Conservation (phyloP, 1,284 basidiomycete species). For the Boletellus deceptivus region DNA sequence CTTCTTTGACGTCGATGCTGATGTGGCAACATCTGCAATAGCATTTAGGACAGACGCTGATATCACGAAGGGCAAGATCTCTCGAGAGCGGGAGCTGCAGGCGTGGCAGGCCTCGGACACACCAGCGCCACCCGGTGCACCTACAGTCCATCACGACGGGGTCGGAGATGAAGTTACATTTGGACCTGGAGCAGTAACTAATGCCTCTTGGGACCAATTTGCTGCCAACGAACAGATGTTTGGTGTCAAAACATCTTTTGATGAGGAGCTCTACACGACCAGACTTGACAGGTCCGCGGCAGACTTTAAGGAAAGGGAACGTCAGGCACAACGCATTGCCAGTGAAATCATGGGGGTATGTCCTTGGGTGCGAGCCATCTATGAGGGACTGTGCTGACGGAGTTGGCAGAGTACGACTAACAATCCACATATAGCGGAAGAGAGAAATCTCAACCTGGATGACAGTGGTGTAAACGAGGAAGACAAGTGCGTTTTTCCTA, state of each 20-base stretch:
- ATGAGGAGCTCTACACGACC: slow-evolving; percentile 96
- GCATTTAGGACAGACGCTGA: slow-evolving; percentile 90
- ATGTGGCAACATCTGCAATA: slow-evolving; percentile 29
- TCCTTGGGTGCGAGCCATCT: slow-evolving; percentile 16
- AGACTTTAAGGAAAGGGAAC: slow-evolving; percentile 88
- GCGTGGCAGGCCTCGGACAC: slow-evolving; percentile 63
- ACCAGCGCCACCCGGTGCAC: slow-evolving; percentile 19
- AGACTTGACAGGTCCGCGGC: slow-evolving; percentile 83
- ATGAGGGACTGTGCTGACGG: slow-evolving; percentile 2
- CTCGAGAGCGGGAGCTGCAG: slow-evolving; percentile 79
- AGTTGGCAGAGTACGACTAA: slow-evolving; percentile 54
- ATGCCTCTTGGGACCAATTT: slow-evolving; percentile 90
- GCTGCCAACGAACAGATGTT: slow-evolving; percentile 91
- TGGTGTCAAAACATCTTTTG: slow-evolving; percentile 88
- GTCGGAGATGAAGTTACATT: slow-evolving; percentile 68
- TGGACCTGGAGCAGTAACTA: slow-evolving; percentile 46
- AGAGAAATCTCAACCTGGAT: slow-evolving; percentile 70
- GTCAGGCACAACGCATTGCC: slow-evolving; percentile 84
- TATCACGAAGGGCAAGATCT: slow-evolving; percentile 61
- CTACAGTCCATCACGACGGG: slow-evolving; percentile 20
- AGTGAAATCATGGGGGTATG: slow-evolving; percentile 85
- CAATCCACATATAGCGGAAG: slow-evolving; percentile 91
- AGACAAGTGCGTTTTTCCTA: slow-evolving; percentile 68
- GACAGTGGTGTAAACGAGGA: slow-evolving; percentile 87
- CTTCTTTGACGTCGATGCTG: slow-evolving; percentile 6